These are phyloP conservation scores for Candida adriatica DNA, from an alignment of 805 yeast species.

Conservation along the genomic window DNA sequence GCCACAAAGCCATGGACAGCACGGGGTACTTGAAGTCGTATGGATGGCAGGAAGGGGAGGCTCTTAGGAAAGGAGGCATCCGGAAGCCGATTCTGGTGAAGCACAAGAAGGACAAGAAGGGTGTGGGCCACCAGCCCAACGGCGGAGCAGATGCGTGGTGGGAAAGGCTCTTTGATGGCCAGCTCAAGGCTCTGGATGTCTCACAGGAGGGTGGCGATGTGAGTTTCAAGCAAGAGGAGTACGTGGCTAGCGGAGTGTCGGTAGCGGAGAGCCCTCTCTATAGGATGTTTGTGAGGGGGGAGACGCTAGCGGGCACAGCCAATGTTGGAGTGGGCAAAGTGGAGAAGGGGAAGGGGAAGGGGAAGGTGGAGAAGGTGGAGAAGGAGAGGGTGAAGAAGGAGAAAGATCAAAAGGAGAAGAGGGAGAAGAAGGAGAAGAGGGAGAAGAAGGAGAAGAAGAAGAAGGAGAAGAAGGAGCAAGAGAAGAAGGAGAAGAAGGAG, in stretches of 20 bases:
- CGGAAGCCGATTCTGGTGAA: constrained; percentile 81
- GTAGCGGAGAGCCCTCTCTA: constrained; percentile 67
- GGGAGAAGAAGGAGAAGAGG: constrained; percentile 13
- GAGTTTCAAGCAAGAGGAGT: constrained; percentile 46
- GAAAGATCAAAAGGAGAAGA: constrained; percentile 6
- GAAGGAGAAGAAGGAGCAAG: constrained; percentile 15
- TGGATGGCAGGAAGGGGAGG: constrained; percentile 94
- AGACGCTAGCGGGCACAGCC: constrained; percentile 76
- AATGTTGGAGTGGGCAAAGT: constrained; percentile 33
- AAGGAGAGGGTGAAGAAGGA: background rate
- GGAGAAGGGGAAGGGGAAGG: constrained; percentile 26
- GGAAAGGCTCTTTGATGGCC: constrained; percentile 94
- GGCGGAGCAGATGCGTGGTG: constrained; percentile 84
- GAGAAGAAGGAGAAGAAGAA: constrained; percentile 17
- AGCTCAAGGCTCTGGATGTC: constrained; percentile 70
- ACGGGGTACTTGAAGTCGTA: constrained; percentile 61
- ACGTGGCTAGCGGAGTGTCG: constrained; percentile 39
- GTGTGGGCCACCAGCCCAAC: constrained; percentile 66
- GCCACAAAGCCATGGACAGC: too few relatives aligned
- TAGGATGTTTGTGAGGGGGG: constrained; percentile 82
- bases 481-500: constrained; percentile 21
- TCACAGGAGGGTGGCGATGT: constrained; percentile 27
- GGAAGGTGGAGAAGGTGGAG: constrained; percentile 23
- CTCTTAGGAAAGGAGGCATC: constrained; percentile 71
- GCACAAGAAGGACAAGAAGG: constrained; percentile 86